Conservation (phyloP, 2,329 filamentous ascomycete species). For the Ascochyta pisi region DNA sequence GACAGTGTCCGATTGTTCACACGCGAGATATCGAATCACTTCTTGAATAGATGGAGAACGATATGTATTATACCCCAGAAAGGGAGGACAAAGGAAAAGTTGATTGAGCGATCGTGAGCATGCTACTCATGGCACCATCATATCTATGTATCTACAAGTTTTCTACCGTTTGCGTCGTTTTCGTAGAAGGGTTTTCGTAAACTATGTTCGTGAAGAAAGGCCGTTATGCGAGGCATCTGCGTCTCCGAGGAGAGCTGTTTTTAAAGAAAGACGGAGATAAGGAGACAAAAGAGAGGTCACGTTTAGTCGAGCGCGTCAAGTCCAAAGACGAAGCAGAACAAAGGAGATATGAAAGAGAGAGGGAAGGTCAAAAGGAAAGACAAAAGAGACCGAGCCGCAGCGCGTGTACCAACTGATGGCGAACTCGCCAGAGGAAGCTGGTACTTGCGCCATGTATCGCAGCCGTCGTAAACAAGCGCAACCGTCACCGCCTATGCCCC, state of each 20-base stretch:
- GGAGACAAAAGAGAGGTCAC: slow-evolving; percentile 19
- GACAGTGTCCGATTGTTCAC: no score
- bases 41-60: background rate
- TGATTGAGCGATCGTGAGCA: slow-evolving; percentile 33
- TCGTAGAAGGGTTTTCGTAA: slow-evolving; percentile 18
- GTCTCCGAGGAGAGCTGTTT: background rate
- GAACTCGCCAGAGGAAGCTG: slow-evolving; percentile 35
- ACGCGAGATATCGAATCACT: background rate
- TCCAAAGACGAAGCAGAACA: slow-evolving; percentile 13
- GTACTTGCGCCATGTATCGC: slow-evolving; percentile 28
- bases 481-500: slow-evolving; percentile 12
- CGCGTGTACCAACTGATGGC: slow-evolving; percentile 10
- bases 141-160: slow-evolving; percentile 28
- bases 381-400: slow-evolving; percentile 12
- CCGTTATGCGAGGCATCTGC: slow-evolving; percentile 6
- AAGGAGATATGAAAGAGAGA: slow-evolving; percentile 12
- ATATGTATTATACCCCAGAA: background rate
- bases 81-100: slow-evolving; percentile 21
- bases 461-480: slow-evolving; percentile 16
- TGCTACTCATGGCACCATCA: slow-evolving; percentile 24
- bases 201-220: slow-evolving; percentile 24
- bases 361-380: slow-evolving; percentile 6
- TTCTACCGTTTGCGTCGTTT: background rate
- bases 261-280: slow-evolving; percentile 10
- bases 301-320: slow-evolving; percentile 21